Evolutionary conservation across 2,329 filamentous ascomycete genomes (phyloP), one percentile per base, ranked within the genome.

Genomic region (Xenoacremonium recifei): DNA sequence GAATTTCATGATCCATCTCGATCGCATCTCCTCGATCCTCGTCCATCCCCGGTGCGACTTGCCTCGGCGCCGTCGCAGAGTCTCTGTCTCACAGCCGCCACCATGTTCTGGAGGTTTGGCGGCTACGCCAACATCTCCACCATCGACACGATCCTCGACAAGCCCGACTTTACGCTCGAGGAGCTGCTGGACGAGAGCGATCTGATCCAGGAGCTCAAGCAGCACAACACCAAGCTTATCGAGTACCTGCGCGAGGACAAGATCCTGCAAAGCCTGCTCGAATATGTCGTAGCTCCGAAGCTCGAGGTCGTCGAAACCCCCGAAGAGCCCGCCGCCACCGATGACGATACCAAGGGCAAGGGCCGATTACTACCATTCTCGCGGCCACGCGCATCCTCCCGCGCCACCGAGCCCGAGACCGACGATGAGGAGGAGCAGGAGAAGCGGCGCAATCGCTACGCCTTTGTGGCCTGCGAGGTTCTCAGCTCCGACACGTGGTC

Each of bases 61-160:
- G 45, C 32, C 56, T 57, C 59, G 57, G 64, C 55, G 61, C 58
- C 53, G 59, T 59, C 56, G 58, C 55, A 48, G 51, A n/a, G n/a
- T n/a, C n/a, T n/a, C n/a, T n/a, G n/a, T n/a, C n/a, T n/a, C n/a
- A 58, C 54, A 49, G 42, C 58, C 59, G 65, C 63, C 84, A 92
- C 69, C 75, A 99, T 99, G 93, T 99, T 99, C 72, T 99, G 93
- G 93, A 87, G 92, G 72, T 99, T 97, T 79, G 92, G 93, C 79
- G 90, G 90, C 64, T 97, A 97, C 79, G 89, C 91, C 77, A 95
- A 89, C 78, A 87, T 96, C 71, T 96, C 92, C 60, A 87, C 91
- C 63, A 89, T 99, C 69, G 93, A 97, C 70, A 90, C 85, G 57
- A 88, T 99, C 62, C 89, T 99, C 66, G 93, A 99, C 66, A 96